Percentiles rank a stretch among this genome's conserved stretches.
These are phyloP conservation scores for Houttuynia cordata DNA, from an alignment of 164 flowering plant genomes.

Conservation along the genomic window DNA sequence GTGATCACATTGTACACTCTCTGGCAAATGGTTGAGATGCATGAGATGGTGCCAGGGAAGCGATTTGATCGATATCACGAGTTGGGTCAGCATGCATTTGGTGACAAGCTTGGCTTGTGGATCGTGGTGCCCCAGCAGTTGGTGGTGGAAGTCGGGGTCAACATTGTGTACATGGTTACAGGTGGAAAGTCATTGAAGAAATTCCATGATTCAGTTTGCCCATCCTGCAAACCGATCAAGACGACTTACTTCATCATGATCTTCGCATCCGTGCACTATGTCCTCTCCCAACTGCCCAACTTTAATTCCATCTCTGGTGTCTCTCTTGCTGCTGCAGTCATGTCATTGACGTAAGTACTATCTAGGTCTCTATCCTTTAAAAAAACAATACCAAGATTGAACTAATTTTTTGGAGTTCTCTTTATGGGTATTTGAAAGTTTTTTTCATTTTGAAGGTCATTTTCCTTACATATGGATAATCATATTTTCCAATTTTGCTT, in stretches of 20 bases:
- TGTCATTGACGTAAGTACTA: conserved; percentile 69
- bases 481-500: not conserved
- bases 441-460: too few species aligned
- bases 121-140: conserved; percentile 53
- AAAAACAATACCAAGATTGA: too few species aligned
- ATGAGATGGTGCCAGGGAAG: conserved; percentile 54
- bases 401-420: too few species aligned
- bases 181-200: conserved; percentile 57
- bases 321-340: conserved; percentile 58
- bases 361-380: too few species aligned
- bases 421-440: too few species aligned
- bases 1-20: conserved; percentile 42
- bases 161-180: conserved; percentile 62
- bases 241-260: conserved; percentile 54
- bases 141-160: conserved; percentile 39
- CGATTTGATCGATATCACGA: conserved; percentile 55
- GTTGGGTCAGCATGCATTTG: conserved; percentile 53
- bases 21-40: conserved; percentile 61
- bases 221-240: conserved; percentile 29
- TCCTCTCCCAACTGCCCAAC: conserved; percentile 51
- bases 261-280: conserved; percentile 43
- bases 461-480: too few species aligned
- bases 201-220: conserved; percentile 31
- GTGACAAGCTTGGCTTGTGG: conserved; percentile 44
- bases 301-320: conserved; percentile 49